These are phyloP conservation scores for Penicillium sp. DNA, from an alignment of 2,329 filamentous ascomycete genomes.

Conservation along the genomic window DNA sequence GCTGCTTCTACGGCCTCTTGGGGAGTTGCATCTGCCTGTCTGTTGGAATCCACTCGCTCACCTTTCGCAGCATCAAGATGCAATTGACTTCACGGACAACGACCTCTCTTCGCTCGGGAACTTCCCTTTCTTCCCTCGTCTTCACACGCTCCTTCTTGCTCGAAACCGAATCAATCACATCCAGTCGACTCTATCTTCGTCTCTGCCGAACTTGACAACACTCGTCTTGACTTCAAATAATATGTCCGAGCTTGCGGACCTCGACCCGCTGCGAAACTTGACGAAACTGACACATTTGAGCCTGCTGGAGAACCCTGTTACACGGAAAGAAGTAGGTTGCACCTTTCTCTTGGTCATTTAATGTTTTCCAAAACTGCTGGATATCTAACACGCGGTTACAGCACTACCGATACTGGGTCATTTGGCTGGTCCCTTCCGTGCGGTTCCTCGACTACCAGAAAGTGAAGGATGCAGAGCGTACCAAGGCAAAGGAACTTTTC, in stretches of 20 bases:
- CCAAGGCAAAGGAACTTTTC: conserved; percentile 72
- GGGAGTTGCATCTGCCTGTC: too few species aligned
- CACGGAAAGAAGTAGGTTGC: conserved; percentile 75
- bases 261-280: conserved; percentile 72
- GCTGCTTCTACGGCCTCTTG: conserved; percentile 4
- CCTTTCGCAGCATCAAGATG: conserved; percentile 75
- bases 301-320: conserved; percentile 80
- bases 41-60: conserved; percentile 4
- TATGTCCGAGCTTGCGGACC: conserved; percentile 74
- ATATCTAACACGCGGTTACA: conserved; percentile 36
- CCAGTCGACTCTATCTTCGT: conserved; percentile 66
- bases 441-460: conserved; percentile 91
- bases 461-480: conserved; percentile 79
- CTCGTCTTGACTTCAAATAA: conserved; percentile 80
- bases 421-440: conserved; percentile 78
- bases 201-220: conserved; percentile 74
- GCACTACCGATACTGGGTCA: conserved; percentile 88
- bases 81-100: conserved; percentile 98
- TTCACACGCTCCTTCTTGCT: conserved; percentile 81
- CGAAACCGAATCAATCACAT: conserved; percentile 83
- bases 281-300: conserved; percentile 70
- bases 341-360: background rate
- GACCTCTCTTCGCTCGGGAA: conserved; percentile 85
- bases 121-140: conserved; percentile 83
- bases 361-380: background rate